phyloP scores from a whole-genome alignment of 2,329 filamentous ascomycete genomes.

The Fusarium sp. region DNA sequence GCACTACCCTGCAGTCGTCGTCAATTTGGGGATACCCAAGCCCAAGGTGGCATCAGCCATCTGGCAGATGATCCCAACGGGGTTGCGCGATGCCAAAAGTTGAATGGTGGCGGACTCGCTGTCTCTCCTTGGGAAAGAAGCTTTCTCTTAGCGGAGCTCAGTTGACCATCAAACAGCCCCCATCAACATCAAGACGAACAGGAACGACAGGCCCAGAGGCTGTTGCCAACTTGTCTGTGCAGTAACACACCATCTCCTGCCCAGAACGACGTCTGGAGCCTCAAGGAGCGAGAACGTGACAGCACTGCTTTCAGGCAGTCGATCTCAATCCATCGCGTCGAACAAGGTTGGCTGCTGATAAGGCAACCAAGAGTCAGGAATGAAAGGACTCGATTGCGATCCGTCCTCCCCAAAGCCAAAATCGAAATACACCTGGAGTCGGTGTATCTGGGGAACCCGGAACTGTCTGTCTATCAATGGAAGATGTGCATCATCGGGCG shows the following conservation, averaged over 20 bases:
- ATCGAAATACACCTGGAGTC: neutral
- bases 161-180: neutral
- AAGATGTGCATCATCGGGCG: neutral
- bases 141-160: constrained; percentile 16
- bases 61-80: constrained; percentile 27
- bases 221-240: neutral
- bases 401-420: neutral
- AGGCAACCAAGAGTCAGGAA: constrained; percentile 7
- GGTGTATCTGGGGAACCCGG: neutral
- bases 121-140: constrained; percentile 29
- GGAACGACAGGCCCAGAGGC: neutral
- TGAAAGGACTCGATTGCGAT: constrained; percentile 15
- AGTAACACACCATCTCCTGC: neutral
- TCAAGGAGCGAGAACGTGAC: constrained; percentile 11
- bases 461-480: neutral
- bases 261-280: constrained; percentile 12
- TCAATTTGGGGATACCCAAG: neutral
- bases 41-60: constrained; percentile 26
- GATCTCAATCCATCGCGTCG: constrained; percentile 14
- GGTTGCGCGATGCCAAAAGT: constrained; percentile 16
- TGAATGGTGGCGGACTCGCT: constrained; percentile 13
- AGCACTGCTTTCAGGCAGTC: neutral
- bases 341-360: constrained; percentile 24
- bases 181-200: neutral
- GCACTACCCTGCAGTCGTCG: constrained; percentile 20